Evolutionary conservation across 208 protist genomes (phyloP).

Genomic region (Zelonia costaricensis): DNA sequence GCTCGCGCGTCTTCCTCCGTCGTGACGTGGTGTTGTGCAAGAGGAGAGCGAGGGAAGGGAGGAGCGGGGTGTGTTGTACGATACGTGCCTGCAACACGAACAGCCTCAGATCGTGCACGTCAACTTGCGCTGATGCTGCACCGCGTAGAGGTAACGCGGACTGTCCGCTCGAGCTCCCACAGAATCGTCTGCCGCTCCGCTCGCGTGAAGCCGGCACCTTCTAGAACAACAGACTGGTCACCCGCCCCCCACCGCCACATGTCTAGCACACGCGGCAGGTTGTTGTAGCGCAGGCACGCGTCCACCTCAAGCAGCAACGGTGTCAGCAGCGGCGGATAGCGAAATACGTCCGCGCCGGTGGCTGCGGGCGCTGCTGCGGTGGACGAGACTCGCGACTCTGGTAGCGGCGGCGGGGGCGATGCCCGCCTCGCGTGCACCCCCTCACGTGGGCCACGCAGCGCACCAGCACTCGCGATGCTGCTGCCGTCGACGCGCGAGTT

Average conservation of each 20-base stretch:
- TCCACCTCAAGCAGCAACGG: constrained; percentile 42
- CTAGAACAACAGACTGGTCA: constrained; percentile 14
- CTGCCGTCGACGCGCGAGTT: constrained; percentile 5
- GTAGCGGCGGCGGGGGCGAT: too few species aligned
- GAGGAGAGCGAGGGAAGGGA: too few species aligned
- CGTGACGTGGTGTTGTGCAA: too few species aligned
- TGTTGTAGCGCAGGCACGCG: constrained; percentile 24
- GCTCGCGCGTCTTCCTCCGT: too few species aligned
- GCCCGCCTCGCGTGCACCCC: too few species aligned
- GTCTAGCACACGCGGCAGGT: constrained; percentile 11
- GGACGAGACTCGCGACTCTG: too few species aligned
- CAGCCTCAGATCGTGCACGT: too few species aligned
- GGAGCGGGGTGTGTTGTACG: too few species aligned
- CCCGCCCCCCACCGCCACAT: constrained; percentile 37
- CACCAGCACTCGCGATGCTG: not conserved
- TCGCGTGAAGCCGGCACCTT: constrained; percentile 24
- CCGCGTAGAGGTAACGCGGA: constrained; percentile 26
- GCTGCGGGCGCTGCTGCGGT: too few species aligned
- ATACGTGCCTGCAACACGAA: too few species aligned
- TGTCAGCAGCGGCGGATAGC: constrained; percentile 29
- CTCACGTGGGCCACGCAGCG: too few species aligned
- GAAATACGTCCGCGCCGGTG: constrained; percentile 7
- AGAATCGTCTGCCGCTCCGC: constrained; percentile 28
- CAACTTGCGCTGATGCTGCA: too few species aligned
- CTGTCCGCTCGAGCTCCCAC: constrained; percentile 43